These are phyloP conservation scores for Panellus pusillus DNA, from an alignment of 768 basidiomycete genomes.

Conservation along the genomic window DNA sequence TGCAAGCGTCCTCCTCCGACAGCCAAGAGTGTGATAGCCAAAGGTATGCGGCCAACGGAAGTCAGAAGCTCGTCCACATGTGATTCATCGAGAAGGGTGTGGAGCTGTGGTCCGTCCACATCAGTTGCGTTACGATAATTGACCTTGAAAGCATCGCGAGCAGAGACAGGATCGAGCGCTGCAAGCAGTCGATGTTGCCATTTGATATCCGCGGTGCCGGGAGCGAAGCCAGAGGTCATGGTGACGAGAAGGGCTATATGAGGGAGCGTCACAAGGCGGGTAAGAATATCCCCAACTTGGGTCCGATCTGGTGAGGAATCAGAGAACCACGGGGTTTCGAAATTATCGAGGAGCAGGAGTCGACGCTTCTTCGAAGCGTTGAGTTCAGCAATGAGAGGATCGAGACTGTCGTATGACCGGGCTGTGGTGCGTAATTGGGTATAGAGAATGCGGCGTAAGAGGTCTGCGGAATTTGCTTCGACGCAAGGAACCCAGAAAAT, in stretches of 20 bases:
- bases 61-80: conserved; percentile 21
- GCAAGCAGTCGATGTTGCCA: conserved; percentile 22
- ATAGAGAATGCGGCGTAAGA: conserved; percentile 26
- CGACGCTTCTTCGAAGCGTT: conserved; percentile 22
- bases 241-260: conserved; percentile 34
- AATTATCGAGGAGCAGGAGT: conserved; percentile 40
- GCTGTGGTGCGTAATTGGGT: conserved; percentile 19
- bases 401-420: conserved; percentile 20
- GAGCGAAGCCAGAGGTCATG: conserved; percentile 28
- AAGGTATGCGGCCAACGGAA: conserved; percentile 30
- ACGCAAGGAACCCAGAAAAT: conserved; percentile 37
- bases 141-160: conserved; percentile 22
- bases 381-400: conserved; percentile 24
- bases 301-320: conserved; percentile 23
- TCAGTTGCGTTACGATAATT: conserved; percentile 20
- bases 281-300: conserved; percentile 26
- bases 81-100: conserved; percentile 18
- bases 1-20: conserved; percentile 16
- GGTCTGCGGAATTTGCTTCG: conserved; percentile 25
- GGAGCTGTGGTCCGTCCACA: conserved; percentile 22
- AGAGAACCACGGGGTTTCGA: conserved; percentile 37
- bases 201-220: conserved; percentile 18
- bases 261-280: conserved; percentile 22
- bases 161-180: conserved; percentile 20
- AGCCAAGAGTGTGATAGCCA: conserved; percentile 36